phyloP scores from a whole-genome alignment of 805 yeast genomes.

The Tetrapisispora nanseiensis region DNA sequence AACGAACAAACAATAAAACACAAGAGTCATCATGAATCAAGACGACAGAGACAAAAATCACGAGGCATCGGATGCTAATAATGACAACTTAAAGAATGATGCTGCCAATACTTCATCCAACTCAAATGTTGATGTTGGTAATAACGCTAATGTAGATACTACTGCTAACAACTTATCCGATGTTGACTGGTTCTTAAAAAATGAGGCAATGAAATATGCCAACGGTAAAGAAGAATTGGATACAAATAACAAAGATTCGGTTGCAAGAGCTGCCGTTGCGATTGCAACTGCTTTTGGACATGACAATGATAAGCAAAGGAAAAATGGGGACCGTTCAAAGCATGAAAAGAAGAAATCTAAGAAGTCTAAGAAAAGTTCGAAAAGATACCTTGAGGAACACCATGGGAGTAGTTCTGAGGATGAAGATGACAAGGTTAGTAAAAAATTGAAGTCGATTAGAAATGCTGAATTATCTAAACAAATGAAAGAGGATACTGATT shows the following conservation, averaged over 20 bases:
- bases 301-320: constrained; percentile 4
- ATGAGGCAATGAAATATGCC: constrained; percentile 10
- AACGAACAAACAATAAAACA: no score
- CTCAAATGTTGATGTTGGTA: not conserved
- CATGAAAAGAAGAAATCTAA: not conserved
- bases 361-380: not conserved
- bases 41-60: constrained; percentile 14
- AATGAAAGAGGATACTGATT: constrained; percentile 1
- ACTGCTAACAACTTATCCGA: constrained; percentile 7
- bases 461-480: constrained; percentile 6
- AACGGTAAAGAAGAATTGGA: constrained; percentile 3
- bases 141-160: constrained; percentile 2
- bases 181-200: constrained; percentile 21
- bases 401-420: not conserved
- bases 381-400: not conserved
- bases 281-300: constrained; percentile 24
- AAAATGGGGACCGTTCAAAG: not conserved
- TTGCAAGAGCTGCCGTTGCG: constrained; percentile 28
- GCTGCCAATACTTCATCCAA: not conserved
- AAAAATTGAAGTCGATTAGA: constrained; percentile 12
- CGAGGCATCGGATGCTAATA: constrained; percentile 5
- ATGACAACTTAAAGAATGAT: constrained; percentile 1
- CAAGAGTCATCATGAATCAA: constrained; percentile 4
- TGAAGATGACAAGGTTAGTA: constrained; percentile 1
- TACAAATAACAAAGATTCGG: constrained; percentile 11